Conservation (phyloP, 768 basidiomycete genomes). For the Pholiota molesta region DNA sequence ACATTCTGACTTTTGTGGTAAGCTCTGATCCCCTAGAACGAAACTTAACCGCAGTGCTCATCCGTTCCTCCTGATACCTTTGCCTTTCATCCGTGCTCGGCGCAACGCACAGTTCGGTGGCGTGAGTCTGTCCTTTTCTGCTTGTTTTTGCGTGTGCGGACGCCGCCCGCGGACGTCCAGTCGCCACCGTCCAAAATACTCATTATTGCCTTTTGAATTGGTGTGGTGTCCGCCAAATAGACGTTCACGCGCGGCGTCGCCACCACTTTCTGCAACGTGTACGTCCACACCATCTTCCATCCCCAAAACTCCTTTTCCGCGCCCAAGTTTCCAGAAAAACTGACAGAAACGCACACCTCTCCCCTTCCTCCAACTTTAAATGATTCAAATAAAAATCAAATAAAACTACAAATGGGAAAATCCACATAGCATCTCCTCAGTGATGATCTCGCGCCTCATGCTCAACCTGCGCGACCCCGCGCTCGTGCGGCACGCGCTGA, state of each 20-base stretch:
- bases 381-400: too few relatives aligned
- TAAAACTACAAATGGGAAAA: too few relatives aligned
- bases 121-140: slow-evolving; percentile 30
- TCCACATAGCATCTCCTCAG: slow-evolving; percentile 34
- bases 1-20: slow-evolving; percentile 42
- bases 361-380: too few relatives aligned
- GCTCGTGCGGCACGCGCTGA: slow-evolving; percentile 15
- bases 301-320: not conserved
- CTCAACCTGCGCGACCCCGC: slow-evolving; percentile 43
- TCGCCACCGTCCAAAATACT: not conserved
- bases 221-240: slow-evolving; percentile 17
- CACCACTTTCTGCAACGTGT: slow-evolving; percentile 41
- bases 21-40: slow-evolving; percentile 7
- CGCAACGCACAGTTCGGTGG: slow-evolving; percentile 29
- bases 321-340: not conserved
- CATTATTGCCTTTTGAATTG: not conserved
- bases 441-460: slow-evolving; percentile 43
- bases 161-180: not conserved
- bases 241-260: slow-evolving; percentile 32
- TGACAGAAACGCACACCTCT: too few relatives aligned
- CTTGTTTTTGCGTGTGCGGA: not conserved
- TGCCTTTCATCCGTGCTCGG: not conserved
- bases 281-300: slow-evolving; percentile 11
- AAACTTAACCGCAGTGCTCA: not conserved
- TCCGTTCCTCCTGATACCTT: not conserved